phyloP scores from a whole-genome alignment of 768 basidiomycete genomes.

The Mycena epipterygia region DNA sequence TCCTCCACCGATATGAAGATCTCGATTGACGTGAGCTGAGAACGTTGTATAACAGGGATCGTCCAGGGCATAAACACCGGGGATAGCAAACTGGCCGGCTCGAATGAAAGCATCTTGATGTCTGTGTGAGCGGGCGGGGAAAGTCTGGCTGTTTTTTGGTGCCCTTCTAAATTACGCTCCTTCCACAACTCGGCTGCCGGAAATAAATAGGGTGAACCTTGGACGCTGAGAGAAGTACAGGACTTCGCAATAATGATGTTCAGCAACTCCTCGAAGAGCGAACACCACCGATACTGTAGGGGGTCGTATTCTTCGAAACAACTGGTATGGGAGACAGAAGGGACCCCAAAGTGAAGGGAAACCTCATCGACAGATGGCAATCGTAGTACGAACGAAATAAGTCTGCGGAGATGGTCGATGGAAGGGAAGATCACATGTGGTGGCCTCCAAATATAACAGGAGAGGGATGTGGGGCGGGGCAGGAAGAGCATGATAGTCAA shows the following conservation, averaged over 20 bases:
- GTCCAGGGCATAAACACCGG: constrained; percentile 18
- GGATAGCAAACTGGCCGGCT: not conserved
- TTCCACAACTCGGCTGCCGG: not conserved
- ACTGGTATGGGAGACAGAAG: not conserved
- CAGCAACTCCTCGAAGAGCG: not conserved
- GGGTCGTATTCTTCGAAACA: not conserved
- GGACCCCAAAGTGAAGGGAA: not conserved
- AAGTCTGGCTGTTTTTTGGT: not conserved
- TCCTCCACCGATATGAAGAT: not conserved
- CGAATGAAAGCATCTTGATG: not conserved
- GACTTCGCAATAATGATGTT: constrained; percentile 7
- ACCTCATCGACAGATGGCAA: not conserved
- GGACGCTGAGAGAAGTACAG: not conserved
- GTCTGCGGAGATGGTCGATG: constrained; percentile 5
- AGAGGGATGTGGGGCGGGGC: not conserved
- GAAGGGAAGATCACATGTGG: constrained; percentile 8
- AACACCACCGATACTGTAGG: constrained; percentile 10
- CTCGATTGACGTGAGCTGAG: not conserved
- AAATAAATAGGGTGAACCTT: constrained; percentile 5
- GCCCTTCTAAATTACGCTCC: not conserved
- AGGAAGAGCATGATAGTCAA: not conserved
- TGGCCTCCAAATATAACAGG: not conserved
- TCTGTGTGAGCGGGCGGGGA: not conserved
- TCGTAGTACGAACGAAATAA: not conserved
- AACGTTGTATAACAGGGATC: not conserved